phyloP scores from a whole-genome alignment of 73 alveolate species.

The Stentor coeruleus region DNA sequence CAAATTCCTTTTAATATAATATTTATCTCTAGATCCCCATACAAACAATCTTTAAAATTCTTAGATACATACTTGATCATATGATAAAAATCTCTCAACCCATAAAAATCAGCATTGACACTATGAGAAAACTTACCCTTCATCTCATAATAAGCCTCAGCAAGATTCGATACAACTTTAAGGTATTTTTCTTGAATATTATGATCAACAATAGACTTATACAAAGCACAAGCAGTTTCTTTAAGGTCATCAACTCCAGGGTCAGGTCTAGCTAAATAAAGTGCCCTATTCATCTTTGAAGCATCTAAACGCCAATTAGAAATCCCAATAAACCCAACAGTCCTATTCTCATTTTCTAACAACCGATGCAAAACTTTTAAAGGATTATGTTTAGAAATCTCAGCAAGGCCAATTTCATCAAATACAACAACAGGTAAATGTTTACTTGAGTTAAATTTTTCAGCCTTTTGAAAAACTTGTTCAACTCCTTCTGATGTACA shows the following conservation, averaged over 20 bases:
- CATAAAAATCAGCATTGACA: slow-evolving; percentile 46
- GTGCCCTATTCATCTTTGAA: slow-evolving; percentile 40
- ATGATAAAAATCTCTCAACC: slow-evolving; percentile 62
- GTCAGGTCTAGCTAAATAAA: slow-evolving; percentile 55
- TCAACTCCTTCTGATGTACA: slow-evolving; percentile 27
- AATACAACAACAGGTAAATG: slow-evolving; percentile 22
- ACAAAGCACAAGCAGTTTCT: slow-evolving; percentile 38
- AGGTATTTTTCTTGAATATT: slow-evolving; percentile 29
- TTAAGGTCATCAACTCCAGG: slow-evolving; percentile 55
- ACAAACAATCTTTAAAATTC: slow-evolving; percentile 19
- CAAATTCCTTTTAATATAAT: slow-evolving; percentile 35
- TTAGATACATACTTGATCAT: slow-evolving; percentile 44
- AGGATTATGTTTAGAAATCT: slow-evolving; percentile 18
- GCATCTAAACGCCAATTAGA: slow-evolving; percentile 27
- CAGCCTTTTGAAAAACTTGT: slow-evolving; percentile 28
- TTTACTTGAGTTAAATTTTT: not conserved
- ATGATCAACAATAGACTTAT: slow-evolving; percentile 33
- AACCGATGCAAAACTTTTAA: slow-evolving; percentile 21
- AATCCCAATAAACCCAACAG: slow-evolving; percentile 25
- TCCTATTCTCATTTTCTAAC: slow-evolving; percentile 19
- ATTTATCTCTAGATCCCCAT: not conserved
- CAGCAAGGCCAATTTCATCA: slow-evolving; percentile 33
- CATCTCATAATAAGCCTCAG: slow-evolving; percentile 40
- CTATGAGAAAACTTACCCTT: slow-evolving; percentile 20
- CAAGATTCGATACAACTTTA: slow-evolving; percentile 35